Evolutionary conservation across 805 yeast species (phyloP), one percentile per base, ranked within the genome.

Genomic region (Myxozyma sirexii): DNA sequence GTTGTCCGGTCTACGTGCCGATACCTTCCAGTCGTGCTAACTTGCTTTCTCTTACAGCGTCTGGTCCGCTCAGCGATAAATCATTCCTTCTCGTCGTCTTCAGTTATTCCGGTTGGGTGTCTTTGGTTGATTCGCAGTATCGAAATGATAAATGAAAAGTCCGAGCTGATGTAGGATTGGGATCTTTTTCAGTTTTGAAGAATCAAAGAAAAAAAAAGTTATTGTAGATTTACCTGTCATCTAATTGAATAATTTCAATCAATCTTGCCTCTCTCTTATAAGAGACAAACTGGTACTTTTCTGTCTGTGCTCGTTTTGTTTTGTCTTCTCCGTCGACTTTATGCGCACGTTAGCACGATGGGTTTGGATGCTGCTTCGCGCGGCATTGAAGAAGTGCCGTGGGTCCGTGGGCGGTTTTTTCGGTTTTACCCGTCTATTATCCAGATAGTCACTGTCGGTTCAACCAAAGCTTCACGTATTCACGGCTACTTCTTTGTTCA

Each of bases 1-100:
- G 24, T 94, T 93, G 79, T 90, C 77, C 87, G 87, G 88, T 12
- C 17, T 19, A 29, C 10, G 6, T 45, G 49, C 41, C 29, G 5
- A 13, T 7, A 24, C n/a, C n/a, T n/a, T n/a, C n/a, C n/a, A 46
- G 50, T 19, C 4, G 15, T 56, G 38, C 62, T 43, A 57, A 63
- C 57, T 2, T 4, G 41, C 17, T n/a, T 33, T 13, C 12, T 31
- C 19, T 31, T 59, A 2, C 35, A 65, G 68, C 56, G 70, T 67
- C 58, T 67, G 70, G 70, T 67, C 70, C 35, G 69, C 68, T 42
- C 66, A 67, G 59, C 69, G 69, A 65, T 67, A 65, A 65, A 63
- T 49, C 17, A 13, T 31, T 45, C 27, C 10, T 31, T 45, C 27
- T n/a, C 23, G 23, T 19, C 15, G 2, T 35, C 21, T 29, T 44